Evolutionary conservation across 2,329 filamentous ascomycete species (phyloP).

Genomic region (Xylaria sp.): DNA sequence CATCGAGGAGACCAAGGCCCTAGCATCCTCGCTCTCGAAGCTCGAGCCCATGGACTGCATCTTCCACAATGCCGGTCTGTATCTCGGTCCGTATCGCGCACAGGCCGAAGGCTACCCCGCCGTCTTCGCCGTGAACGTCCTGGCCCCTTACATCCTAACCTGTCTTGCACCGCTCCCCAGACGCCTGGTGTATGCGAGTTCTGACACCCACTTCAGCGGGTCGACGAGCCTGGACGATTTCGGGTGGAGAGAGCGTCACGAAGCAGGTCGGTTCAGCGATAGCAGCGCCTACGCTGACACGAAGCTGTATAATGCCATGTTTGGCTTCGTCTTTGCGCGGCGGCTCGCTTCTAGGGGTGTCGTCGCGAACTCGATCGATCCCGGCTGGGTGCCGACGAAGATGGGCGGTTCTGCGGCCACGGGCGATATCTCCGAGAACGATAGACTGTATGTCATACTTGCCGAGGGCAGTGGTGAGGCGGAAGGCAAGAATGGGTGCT

Average conservation of each 20-base stretch:
- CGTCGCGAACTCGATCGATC: conserved; percentile 59
- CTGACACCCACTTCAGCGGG: conserved; percentile 59
- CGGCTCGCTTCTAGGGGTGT: conserved; percentile 53
- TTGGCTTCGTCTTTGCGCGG: conserved; percentile 64
- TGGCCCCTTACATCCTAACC: conserved; percentile 68
- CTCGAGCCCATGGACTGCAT: conserved; percentile 63
- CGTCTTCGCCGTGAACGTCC: conserved; percentile 64
- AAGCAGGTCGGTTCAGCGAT: conserved; percentile 13
- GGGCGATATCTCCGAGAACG: conserved; percentile 57
- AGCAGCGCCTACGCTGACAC: conserved; percentile 58
- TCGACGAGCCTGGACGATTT: conserved; percentile 48
- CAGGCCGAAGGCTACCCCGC: conserved; percentile 54
- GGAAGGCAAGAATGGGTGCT: conserved; percentile 50
- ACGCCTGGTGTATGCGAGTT: conserved; percentile 62
- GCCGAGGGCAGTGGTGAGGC: conserved; percentile 54
- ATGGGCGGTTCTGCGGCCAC: conserved; percentile 61
- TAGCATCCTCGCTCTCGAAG: conserved; percentile 62
- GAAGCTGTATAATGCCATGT: conserved; percentile 65
- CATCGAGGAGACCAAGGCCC: conserved; percentile 59
- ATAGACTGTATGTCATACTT: conserved; percentile 59
- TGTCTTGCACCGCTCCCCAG: conserved; percentile 57
- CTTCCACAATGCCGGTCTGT: conserved; percentile 67
- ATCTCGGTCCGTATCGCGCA: conserved; percentile 49
- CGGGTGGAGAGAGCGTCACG: conserved; percentile 42
- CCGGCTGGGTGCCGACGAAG: conserved; percentile 65